phyloP scores from a whole-genome alignment of 192 early-diverging fungal genomes.

The Podila epigama region DNA sequence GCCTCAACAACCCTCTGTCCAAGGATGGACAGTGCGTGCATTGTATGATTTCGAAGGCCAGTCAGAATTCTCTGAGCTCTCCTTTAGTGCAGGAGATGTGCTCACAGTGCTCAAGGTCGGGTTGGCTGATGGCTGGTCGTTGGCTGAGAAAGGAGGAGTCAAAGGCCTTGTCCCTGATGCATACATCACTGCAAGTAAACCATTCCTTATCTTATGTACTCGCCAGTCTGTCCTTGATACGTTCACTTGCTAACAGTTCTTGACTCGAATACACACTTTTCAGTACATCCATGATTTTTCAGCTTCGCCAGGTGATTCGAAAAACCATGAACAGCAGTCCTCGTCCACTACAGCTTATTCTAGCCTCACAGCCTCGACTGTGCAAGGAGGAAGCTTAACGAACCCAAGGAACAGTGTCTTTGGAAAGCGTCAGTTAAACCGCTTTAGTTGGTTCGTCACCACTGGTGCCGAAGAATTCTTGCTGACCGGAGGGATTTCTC shows the following conservation, averaged over 20 bases:
- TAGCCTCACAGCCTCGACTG: conserved; percentile 10
- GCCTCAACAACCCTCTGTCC: conserved; percentile 29
- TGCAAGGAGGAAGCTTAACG: conserved; percentile 2
- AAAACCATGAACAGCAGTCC: conserved; percentile 12
- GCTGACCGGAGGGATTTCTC: conserved; percentile 28
- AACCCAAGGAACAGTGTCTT: conserved; percentile 46
- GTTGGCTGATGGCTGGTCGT: conserved; percentile 53
- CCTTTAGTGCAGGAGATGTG: conserved; percentile 51
- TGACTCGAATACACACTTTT: no score
- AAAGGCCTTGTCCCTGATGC: conserved; percentile 51
- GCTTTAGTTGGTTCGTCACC: conserved; percentile 55
- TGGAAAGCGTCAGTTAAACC: conserved; percentile 48
- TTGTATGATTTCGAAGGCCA: conserved; percentile 54
- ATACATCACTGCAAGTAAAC: conserved; percentile 48
- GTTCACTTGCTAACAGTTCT: no score
- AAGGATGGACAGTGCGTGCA: conserved; percentile 50
- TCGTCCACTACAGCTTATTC: conserved; percentile 26
- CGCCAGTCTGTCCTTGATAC: background rate
- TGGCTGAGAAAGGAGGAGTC: conserved; percentile 52
- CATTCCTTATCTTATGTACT: background rate
- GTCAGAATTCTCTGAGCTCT: conserved; percentile 46
- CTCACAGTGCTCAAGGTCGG: conserved; percentile 45
- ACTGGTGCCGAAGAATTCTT: conserved; percentile 56
- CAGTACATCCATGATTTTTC: conserved; percentile 55
- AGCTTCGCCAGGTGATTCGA: conserved; percentile 18